Evolutionary conservation across 495 filamentous ascomycete genomes (phyloP).

Genomic region (Penicillium cataractarum): DNA sequence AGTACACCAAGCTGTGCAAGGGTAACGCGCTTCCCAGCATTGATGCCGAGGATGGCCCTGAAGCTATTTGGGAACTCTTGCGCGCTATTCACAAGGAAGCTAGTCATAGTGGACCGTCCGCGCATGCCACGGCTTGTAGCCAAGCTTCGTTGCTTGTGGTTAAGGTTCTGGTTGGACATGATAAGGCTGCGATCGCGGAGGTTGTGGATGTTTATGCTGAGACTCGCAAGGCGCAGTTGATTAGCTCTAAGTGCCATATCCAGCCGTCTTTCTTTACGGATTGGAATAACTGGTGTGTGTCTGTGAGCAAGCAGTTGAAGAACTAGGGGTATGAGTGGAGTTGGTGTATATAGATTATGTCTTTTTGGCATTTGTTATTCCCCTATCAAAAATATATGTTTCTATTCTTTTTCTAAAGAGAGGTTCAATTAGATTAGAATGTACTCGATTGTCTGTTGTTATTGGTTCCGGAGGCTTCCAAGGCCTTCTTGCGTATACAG

Average conservation of each 20-base stretch:
- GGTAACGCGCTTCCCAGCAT: constrained; percentile 49
- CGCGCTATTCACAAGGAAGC: constrained; percentile 73
- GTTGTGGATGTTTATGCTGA: constrained; percentile 61
- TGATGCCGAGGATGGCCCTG: constrained; percentile 35
- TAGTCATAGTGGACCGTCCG: constrained; percentile 59
- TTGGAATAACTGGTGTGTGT: constrained; percentile 68
- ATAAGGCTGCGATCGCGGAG: constrained; percentile 48
- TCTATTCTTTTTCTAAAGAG: too few relatives aligned
- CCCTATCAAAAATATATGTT: not conserved
- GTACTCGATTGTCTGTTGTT: too few relatives aligned
- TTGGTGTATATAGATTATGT: constrained; percentile 1
- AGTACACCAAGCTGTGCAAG: constrained; percentile 72
- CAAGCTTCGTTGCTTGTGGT: constrained; percentile 64
- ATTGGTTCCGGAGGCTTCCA: too few relatives aligned
- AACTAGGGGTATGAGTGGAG: constrained; percentile 14
- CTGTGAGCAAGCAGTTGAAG: constrained; percentile 51
- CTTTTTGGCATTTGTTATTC: not conserved
- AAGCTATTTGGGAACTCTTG: constrained; percentile 61
- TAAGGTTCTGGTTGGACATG: constrained; percentile 59
- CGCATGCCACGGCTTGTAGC: constrained; percentile 61
- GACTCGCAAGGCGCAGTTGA: constrained; percentile 57
- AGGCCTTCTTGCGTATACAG: too few relatives aligned
- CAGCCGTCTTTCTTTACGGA: constrained; percentile 68
- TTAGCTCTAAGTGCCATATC: constrained; percentile 58
- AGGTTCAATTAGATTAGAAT: not conserved